These are phyloP conservation scores for Solanum dulcamara DNA, from an alignment of 257 asterid genomes.

Conservation along the genomic window DNA sequence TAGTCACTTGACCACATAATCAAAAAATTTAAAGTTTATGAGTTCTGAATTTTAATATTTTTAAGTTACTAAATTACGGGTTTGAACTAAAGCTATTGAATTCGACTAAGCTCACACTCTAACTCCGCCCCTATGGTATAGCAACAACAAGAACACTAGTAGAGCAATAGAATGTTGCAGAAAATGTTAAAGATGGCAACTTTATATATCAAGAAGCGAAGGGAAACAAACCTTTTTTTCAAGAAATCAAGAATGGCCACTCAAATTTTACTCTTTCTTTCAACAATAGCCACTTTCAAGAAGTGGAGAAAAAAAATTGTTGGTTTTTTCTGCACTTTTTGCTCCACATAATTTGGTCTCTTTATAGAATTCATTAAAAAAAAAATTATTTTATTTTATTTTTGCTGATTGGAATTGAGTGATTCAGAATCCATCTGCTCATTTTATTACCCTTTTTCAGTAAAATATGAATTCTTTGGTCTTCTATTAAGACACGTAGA, in stretches of 20 bases:
- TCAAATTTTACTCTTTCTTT: not conserved
- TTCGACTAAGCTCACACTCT: not conserved
- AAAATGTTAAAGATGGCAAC: not conserved
- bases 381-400: not conserved
- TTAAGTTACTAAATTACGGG: not conserved
- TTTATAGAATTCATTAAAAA: not conserved
- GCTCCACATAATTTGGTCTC: not conserved
- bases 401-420: not conserved
- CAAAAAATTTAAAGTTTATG: not conserved
- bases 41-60: not conserved
- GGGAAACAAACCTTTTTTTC: not conserved
- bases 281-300: not conserved
- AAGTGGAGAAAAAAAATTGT: not conserved
- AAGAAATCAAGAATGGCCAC: not conserved
- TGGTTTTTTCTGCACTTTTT: not conserved
- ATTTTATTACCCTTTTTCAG: not conserved
- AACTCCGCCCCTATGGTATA: not conserved
- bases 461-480: not conserved
- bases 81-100: not conserved
- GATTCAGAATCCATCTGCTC: not conserved
- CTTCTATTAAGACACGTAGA: not conserved
- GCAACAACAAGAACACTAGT: not conserved
- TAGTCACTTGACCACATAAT: not conserved
- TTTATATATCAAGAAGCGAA: not conserved
- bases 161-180: not conserved